These are phyloP conservation scores for Aspergillus sp. DNA, from an alignment of 2,329 filamentous ascomycete species.

Conservation along the genomic window DNA sequence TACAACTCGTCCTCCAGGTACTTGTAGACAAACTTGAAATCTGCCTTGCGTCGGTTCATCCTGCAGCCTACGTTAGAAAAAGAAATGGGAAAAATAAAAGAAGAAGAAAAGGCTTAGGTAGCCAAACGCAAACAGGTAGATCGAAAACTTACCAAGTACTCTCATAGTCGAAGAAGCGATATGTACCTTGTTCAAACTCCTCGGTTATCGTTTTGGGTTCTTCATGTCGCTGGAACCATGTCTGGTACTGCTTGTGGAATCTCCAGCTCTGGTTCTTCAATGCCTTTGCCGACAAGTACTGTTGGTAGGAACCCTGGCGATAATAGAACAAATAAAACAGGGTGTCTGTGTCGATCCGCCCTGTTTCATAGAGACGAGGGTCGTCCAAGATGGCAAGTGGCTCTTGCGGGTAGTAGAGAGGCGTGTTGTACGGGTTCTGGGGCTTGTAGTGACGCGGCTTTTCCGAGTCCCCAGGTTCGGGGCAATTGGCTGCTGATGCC, in stretches of 20 bases:
- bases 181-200: slow-evolving; percentile 97
- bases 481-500: slow-evolving; percentile 70
- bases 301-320: slow-evolving; percentile 91
- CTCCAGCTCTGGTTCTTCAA: slow-evolving; percentile 98
- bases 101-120: slow-evolving; percentile 7
- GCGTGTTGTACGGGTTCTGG: slow-evolving; percentile 74
- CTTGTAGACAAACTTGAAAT: slow-evolving; percentile 98
- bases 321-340: slow-evolving; percentile 99
- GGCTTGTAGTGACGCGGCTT: slow-evolving; percentile 82
- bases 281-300: slow-evolving; percentile 94
- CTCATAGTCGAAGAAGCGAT: slow-evolving; percentile 99
- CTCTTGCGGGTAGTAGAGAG: slow-evolving; percentile 86
- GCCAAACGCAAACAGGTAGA: slow-evolving; percentile 20
- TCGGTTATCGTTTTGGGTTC: slow-evolving; percentile 98
- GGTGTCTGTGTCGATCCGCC: slow-evolving; percentile 88
- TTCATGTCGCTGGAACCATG: slow-evolving; percentile 98
- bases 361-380: slow-evolving; percentile 71
- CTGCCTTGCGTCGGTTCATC: slow-evolving; percentile 98
- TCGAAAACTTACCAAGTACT: slow-evolving; percentile 79
- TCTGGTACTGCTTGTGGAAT: slow-evolving; percentile 99
- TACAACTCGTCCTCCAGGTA: slow-evolving; percentile 92
- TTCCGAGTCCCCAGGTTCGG: slow-evolving; percentile 76
- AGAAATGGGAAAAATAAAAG: background rate
- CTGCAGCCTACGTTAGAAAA: slow-evolving; percentile 48
- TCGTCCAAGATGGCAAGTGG: slow-evolving; percentile 91